Conservation (phyloP, 306 rosid genomes). For the Delonix regia region DNA sequence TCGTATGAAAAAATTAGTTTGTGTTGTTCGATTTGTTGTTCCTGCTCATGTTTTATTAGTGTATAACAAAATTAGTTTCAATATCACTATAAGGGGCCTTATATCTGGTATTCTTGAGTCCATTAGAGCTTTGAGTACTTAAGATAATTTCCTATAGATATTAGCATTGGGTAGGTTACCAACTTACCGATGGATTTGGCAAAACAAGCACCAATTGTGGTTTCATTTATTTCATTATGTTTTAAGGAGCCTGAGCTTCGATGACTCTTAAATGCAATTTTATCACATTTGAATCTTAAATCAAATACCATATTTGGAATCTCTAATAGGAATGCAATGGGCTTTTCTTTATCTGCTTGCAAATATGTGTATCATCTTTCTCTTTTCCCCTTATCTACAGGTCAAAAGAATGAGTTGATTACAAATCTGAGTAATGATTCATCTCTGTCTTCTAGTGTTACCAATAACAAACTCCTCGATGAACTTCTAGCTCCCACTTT, state of each 20-base stretch:
- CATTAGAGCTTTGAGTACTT: not conserved
- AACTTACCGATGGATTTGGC: not conserved
- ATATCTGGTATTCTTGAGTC: not conserved
- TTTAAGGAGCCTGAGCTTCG: not conserved
- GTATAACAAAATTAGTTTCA: not conserved
- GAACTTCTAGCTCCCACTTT: slow-evolving; percentile 51
- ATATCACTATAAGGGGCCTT: not conserved
- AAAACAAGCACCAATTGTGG: not conserved
- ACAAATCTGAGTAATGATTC: not conserved
- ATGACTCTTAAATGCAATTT: not conserved
- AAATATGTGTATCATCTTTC: not conserved
- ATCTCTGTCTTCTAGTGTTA: not conserved
- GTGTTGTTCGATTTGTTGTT: too few relatives aligned
- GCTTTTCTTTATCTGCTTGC: not conserved
- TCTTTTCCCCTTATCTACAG: not conserved
- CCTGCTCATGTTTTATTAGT: too few relatives aligned
- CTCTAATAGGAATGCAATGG: not conserved
- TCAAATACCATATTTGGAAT: not conserved
- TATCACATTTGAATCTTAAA: not conserved
- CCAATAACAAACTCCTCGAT: slow-evolving; percentile 37
- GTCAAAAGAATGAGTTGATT: not conserved
- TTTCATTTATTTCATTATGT: not conserved
- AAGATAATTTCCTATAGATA: not conserved
- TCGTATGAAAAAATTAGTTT: too few relatives aligned
- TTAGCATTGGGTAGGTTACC: not conserved